These are phyloP conservation scores for Karstenula rhodostoma DNA, from an alignment of 2,329 filamentous ascomycete species.

Conservation along the genomic window DNA sequence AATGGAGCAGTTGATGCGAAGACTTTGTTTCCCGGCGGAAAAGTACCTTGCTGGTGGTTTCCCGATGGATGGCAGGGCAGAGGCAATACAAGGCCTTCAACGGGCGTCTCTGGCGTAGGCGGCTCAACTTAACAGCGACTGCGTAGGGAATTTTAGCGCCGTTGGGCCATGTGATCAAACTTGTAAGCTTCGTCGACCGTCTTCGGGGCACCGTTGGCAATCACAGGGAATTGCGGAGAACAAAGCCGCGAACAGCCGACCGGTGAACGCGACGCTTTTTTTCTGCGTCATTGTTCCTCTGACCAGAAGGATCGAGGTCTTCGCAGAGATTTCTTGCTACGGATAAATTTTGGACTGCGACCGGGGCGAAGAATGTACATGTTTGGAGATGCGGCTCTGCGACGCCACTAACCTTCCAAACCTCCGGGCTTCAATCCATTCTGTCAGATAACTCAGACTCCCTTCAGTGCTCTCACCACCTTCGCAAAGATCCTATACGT, in stretches of 20 bases:
- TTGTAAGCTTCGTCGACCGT: background rate
- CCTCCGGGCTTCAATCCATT: no score
- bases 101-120: slow-evolving; percentile 2
- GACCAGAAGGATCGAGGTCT: background rate
- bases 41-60: background rate
- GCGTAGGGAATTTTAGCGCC: slow-evolving; percentile 24
- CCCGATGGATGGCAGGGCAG: background rate
- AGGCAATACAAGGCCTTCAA: slow-evolving; percentile 13
- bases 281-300: background rate
- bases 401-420: no score
- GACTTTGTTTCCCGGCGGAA: slow-evolving; percentile 4
- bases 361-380: no score
- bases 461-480: no score
- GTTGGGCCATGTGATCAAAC: slow-evolving; percentile 15
- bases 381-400: no score
- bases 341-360: no score
- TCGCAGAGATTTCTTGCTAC: no score
- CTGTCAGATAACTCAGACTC: no score
- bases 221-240: background rate
- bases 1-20: background rate
- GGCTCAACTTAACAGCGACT: background rate
- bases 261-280: slow-evolving; percentile 3
- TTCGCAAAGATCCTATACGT: no score
- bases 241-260: slow-evolving; percentile 42
- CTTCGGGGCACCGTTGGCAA: background rate